These are phyloP conservation scores for Euphorbia pulcherrima DNA, from an alignment of 345 rosid species.

Conservation along the genomic window DNA sequence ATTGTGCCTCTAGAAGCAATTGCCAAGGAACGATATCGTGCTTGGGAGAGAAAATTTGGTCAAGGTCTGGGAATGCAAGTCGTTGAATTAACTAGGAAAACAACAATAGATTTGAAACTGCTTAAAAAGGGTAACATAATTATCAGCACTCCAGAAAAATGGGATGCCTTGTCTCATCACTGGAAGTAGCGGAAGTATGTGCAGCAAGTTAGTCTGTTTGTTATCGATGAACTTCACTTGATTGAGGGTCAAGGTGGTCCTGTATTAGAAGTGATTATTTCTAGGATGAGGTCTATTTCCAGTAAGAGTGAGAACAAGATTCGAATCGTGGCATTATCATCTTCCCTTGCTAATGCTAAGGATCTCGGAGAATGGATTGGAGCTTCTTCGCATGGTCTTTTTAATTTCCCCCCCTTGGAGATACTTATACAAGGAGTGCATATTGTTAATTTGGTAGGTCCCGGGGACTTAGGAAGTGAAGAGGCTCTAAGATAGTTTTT, in stretches of 20 bases:
- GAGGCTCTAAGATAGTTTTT: too few species aligned
- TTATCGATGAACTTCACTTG: slow-evolving; percentile 88
- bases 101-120: slow-evolving; percentile 68
- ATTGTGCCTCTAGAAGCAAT: slow-evolving; percentile 90
- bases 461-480: too few species aligned
- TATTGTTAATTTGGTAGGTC: slow-evolving; percentile 79
- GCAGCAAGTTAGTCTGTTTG: slow-evolving; percentile 89
- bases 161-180: slow-evolving; percentile 95
- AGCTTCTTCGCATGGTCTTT: slow-evolving; percentile 85
- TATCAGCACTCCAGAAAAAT: slow-evolving; percentile 87
- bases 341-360: slow-evolving; percentile 95
- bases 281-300: slow-evolving; percentile 87
- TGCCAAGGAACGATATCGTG: slow-evolving; percentile 71
- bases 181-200: slow-evolving; percentile 87
- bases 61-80: slow-evolving; percentile 74
- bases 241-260: slow-evolving; percentile 94
- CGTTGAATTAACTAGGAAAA: slow-evolving; percentile 83
- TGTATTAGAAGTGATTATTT: slow-evolving; percentile 81
- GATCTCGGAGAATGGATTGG: slow-evolving; percentile 99
- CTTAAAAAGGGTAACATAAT: slow-evolving; percentile 85
- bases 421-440: slow-evolving; percentile 90
- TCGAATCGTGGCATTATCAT: slow-evolving; percentile 81
- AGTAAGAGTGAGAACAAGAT: slow-evolving; percentile 78
- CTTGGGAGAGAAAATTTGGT: slow-evolving; percentile 88
- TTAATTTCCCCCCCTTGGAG: slow-evolving; percentile 88